A percentile compares a stretch with the other conserved stretches of the same genome.
Conservation (phyloP, 768 basidiomycete species). For the Russula brevipes region DNA sequence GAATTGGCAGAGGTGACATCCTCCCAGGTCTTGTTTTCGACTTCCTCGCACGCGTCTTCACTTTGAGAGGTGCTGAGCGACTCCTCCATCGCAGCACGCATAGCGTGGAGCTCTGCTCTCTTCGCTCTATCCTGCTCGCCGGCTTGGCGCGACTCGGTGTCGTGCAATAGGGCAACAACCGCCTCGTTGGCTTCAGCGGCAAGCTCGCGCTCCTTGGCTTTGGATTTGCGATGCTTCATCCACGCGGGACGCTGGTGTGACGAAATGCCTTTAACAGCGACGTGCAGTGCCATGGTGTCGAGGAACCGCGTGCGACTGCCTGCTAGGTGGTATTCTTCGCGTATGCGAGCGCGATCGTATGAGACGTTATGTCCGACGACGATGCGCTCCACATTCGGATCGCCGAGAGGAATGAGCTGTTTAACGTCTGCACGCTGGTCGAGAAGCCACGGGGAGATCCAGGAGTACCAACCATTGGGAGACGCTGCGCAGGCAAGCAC, state of each 20-base stretch:
- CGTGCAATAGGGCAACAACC: conserved; percentile 48
- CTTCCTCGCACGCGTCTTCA: conserved; percentile 41
- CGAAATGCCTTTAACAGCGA: conserved; percentile 90
- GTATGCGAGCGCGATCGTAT: conserved; percentile 80
- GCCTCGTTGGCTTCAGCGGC: conserved; percentile 60
- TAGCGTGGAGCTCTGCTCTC: conserved; percentile 37
- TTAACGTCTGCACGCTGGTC: conserved; percentile 47
- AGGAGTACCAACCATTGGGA: conserved; percentile 84
- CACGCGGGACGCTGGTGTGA: conserved; percentile 92
- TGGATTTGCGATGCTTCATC: conserved; percentile 77
- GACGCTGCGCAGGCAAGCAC: conserved; percentile 88
- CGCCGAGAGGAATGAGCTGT: conserved; percentile 74
- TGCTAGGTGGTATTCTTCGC: conserved; percentile 73
- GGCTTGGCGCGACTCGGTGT: conserved; percentile 35
- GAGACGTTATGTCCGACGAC: conserved; percentile 94
- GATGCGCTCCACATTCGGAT: conserved; percentile 48
- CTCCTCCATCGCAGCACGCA: conserved; percentile 38
- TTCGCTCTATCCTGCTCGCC: conserved; percentile 39
- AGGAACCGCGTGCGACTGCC: conserved; percentile 73
- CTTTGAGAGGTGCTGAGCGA: conserved; percentile 33
- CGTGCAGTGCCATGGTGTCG: conserved; percentile 93
- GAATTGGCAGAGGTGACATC: conserved; percentile 90
- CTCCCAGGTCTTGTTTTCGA: conserved; percentile 72
- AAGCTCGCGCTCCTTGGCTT: conserved; percentile 49
- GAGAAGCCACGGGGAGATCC: conserved; percentile 93